phyloP scores from a whole-genome alignment of 306 rosid species.

The Quillaja saponaria region DNA sequence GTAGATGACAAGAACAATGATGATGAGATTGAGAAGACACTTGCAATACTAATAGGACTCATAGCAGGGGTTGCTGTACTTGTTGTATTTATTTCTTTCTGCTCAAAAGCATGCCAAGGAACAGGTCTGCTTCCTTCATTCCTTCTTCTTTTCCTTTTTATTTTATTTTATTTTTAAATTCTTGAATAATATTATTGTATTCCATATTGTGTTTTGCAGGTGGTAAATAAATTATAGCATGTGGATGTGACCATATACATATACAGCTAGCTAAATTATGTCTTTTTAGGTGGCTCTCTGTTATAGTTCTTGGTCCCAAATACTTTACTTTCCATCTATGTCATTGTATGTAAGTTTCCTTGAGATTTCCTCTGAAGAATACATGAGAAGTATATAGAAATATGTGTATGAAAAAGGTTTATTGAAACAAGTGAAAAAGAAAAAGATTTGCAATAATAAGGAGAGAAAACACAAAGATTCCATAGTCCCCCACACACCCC shows the following conservation, averaged over 20 bases:
- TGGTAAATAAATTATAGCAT: conserved; percentile 45
- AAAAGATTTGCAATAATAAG: conserved; percentile 45
- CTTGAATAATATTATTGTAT: neutral
- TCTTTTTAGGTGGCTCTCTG: too few relatives aligned
- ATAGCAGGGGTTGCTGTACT: conserved; percentile 72
- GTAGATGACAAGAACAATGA: conserved; percentile 38
- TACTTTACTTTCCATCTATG: too few relatives aligned
- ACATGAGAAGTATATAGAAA: conserved; percentile 50
- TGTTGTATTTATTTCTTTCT: conserved; percentile 60
- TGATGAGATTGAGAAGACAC: conserved; percentile 64
- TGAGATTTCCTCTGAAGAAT: conserved; percentile 41
- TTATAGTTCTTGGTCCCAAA: too few relatives aligned
- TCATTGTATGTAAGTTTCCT: conserved; percentile 36
- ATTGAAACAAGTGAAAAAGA: conserved; percentile 52
- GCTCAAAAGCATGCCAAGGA: conserved; percentile 44
- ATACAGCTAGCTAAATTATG: too few relatives aligned
- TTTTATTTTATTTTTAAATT: conserved; percentile 2
- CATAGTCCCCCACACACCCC: conserved; percentile 26
- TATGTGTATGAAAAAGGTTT: conserved; percentile 45
- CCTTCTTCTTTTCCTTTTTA: neutral
- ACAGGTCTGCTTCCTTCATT: conserved; percentile 3
- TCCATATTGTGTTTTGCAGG: conserved; percentile 47
- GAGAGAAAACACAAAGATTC: conserved; percentile 53
- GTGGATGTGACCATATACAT: conserved; percentile 33
- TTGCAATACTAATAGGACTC: conserved; percentile 76